Evolutionary conservation across 2,329 filamentous ascomycete species (phyloP).

Genomic region (Aquanectria penicillioides): DNA sequence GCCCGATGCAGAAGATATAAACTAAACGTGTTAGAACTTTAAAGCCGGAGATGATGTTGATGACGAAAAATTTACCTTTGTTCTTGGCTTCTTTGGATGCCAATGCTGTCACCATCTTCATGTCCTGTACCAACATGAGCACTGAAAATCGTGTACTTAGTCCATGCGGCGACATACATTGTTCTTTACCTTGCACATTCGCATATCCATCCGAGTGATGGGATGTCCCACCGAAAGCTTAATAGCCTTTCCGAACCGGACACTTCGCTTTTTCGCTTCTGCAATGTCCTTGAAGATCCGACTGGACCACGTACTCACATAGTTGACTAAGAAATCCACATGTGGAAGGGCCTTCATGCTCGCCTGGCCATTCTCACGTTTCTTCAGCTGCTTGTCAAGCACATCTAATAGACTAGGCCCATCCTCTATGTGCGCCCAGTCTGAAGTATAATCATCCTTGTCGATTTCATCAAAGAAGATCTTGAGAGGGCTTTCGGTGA

Average conservation of each 20-base stretch:
- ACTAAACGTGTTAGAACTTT: constrained; percentile 51
- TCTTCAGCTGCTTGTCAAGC: constrained; percentile 60
- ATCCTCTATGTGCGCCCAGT: constrained; percentile 55
- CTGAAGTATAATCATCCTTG: constrained; percentile 61
- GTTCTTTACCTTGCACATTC: constrained; percentile 56
- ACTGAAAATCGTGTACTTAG: not conserved
- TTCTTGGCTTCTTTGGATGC: constrained; percentile 49
- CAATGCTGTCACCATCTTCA: constrained; percentile 53
- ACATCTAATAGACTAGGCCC: constrained; percentile 58
- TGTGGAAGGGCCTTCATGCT: constrained; percentile 65
- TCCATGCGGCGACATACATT: constrained; percentile 43
- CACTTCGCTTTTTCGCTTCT: constrained; percentile 73
- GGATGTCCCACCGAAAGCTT: constrained; percentile 56
- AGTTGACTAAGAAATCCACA: constrained; percentile 70
- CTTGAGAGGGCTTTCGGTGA: constrained; percentile 73
- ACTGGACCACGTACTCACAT: constrained; percentile 67
- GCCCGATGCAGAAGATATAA: constrained; percentile 63
- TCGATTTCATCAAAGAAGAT: constrained; percentile 65
- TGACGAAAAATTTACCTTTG: constrained; percentile 46
- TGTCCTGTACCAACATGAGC: constrained; percentile 43
- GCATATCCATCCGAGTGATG: constrained; percentile 65
- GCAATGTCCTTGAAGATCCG: constrained; percentile 74
- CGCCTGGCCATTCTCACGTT: constrained; percentile 55
- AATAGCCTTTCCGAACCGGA: constrained; percentile 70
- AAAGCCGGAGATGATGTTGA: not conserved